Evolutionary conservation across 768 basidiomycete species (phyloP).

Genomic region (Russula compacta): DNA sequence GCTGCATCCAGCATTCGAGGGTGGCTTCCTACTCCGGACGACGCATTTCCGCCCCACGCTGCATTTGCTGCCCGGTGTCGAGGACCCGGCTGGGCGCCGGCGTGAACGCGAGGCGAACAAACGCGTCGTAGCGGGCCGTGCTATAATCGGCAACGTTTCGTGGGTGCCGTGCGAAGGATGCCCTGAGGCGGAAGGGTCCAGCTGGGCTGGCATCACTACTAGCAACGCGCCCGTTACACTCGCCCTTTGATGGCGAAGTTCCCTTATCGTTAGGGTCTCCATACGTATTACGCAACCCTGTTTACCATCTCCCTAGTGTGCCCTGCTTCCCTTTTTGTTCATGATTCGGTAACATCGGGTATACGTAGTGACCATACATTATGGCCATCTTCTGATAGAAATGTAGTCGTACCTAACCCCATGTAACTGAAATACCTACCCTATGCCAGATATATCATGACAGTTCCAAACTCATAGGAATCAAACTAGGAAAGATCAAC

Average conservation of each 20-base stretch:
- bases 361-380: not conserved
- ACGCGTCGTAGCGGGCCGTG: not conserved
- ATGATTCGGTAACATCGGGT: not conserved
- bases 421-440: too few species aligned
- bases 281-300: not conserved
- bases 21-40: not conserved
- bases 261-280: not conserved
- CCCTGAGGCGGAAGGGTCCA: not conserved
- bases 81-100: not conserved
- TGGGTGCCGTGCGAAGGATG: not conserved
- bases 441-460: not conserved
- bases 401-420: too few species aligned
- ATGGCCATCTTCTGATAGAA: not conserved
- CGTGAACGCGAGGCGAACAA: not conserved
- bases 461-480: not conserved
- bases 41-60: not conserved
- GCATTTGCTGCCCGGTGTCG: not conserved
- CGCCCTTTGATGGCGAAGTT: not conserved
- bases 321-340: not conserved
- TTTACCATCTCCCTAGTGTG: too few species aligned
- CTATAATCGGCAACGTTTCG: not conserved
- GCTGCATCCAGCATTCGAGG: slow-evolving; percentile 3
- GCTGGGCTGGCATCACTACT: not conserved
- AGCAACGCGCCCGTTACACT: slow-evolving; percentile 1
- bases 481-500: not conserved